Evolutionary conservation across 78 protist genomes (phyloP).

Genomic region (Dictyostelium discoideum): dicty_2.7 NC_007089.4:46001-46500

Average conservation of each 20-base stretch:
- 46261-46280: neutral
- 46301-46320: neutral
- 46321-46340: neutral
- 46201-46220: neutral
- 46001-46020: constrained; percentile 62
- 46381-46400: neutral
- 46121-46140: constrained; percentile 68
- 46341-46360: constrained; percentile 5
- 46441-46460: neutral
- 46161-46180: constrained; percentile 32
- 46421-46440: neutral
- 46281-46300: neutral
- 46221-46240: neutral
- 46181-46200: constrained; percentile 13
- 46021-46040: constrained; percentile 51
- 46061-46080: constrained; percentile 18
- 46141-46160: constrained; percentile 16
- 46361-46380: neutral
- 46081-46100: neutral
- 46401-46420: neutral
- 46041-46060: constrained; percentile 17
- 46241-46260: neutral
- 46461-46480: neutral
- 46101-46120: constrained; percentile 38
- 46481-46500: neutral